Evolutionary conservation across 805 yeast genomes (phyloP).

Genomic region (Wilhelminamyces savonicus): DNA sequence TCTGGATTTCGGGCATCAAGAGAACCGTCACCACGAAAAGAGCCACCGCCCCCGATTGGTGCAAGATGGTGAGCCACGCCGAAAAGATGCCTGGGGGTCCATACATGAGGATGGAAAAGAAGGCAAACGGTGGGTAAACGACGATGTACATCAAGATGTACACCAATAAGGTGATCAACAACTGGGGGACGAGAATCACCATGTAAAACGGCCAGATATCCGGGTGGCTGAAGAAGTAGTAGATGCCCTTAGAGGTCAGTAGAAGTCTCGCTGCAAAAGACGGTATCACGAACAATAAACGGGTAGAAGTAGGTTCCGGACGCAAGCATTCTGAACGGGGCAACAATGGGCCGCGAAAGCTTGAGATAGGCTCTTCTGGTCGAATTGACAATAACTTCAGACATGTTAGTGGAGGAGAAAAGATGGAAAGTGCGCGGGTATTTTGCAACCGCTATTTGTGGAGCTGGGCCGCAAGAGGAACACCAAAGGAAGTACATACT

Average conservation of each 20-base stretch:
- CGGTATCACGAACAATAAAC: constrained; percentile 11
- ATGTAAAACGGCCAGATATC: constrained; percentile 42
- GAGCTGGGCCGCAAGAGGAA: too few species aligned
- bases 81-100: constrained; percentile 48
- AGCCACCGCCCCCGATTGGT: constrained; percentile 36
- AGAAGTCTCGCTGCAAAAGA: not conserved
- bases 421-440: too few species aligned
- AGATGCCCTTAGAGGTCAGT: constrained; percentile 25
- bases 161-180: constrained; percentile 30
- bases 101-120: constrained; percentile 32
- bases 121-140: constrained; percentile 41
- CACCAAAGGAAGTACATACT: too few species aligned
- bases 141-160: constrained; percentile 28
- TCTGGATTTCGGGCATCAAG: constrained; percentile 44
- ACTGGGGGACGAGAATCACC: constrained; percentile 41
- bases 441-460: too few species aligned
- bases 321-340: constrained; percentile 6
- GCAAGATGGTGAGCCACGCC: constrained; percentile 39
- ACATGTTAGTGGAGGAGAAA: too few species aligned
- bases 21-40: constrained; percentile 34
- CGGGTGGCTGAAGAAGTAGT: constrained; percentile 34
- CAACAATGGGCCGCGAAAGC: too few species aligned
- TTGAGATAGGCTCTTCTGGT: too few species aligned
- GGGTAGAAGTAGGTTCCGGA: constrained; percentile 19
- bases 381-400: too few species aligned